A percentile compares a stretch with the other conserved stretches of the same genome.
Conservation (phyloP, 768 basidiomycete genomes). For the Mycena sanguinolenta region DNA sequence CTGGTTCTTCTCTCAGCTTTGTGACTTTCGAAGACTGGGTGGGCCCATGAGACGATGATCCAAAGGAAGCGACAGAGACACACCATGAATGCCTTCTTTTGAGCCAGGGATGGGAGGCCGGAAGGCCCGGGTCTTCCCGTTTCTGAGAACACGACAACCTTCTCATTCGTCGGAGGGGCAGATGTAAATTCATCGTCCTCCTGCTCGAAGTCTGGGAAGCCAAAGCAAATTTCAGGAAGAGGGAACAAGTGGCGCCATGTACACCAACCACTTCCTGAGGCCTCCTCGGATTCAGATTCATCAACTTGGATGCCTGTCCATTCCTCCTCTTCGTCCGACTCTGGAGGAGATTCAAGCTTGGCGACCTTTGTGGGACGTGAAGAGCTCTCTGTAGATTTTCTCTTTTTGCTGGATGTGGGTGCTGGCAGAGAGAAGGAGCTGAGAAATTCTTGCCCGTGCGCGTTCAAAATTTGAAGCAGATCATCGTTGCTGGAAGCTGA, state of each 20-base stretch:
- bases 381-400: slow-evolving; percentile 33
- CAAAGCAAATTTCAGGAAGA: background rate
- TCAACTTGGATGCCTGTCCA: slow-evolving; percentile 34
- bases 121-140: slow-evolving; percentile 33
- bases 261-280: slow-evolving; percentile 33
- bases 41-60: slow-evolving; percentile 12
- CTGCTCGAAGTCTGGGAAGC: slow-evolving; percentile 52
- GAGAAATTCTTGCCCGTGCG: slow-evolving; percentile 63
- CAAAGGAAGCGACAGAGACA: slow-evolving; percentile 27
- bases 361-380: slow-evolving; percentile 25
- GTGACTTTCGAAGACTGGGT: slow-evolving; percentile 83
- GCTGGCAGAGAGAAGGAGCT: slow-evolving; percentile 52
- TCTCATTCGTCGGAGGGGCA: slow-evolving; percentile 45
- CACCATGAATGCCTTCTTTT: slow-evolving; percentile 85
- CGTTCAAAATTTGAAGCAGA: slow-evolving; percentile 58
- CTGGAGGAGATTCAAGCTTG: slow-evolving; percentile 28
- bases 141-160: slow-evolving; percentile 73
- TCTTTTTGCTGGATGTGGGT: slow-evolving; percentile 34
- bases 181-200: slow-evolving; percentile 62
- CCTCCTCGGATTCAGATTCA: slow-evolving; percentile 40
- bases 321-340: slow-evolving; percentile 25
- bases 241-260: too few relatives aligned
- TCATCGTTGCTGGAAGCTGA: slow-evolving; percentile 46
- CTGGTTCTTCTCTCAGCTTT: slow-evolving; percentile 61
- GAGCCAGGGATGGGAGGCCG: slow-evolving; percentile 50